Conservation (phyloP, 2,329 filamentous ascomycete genomes). For the Alternaria incomplexa region DNA sequence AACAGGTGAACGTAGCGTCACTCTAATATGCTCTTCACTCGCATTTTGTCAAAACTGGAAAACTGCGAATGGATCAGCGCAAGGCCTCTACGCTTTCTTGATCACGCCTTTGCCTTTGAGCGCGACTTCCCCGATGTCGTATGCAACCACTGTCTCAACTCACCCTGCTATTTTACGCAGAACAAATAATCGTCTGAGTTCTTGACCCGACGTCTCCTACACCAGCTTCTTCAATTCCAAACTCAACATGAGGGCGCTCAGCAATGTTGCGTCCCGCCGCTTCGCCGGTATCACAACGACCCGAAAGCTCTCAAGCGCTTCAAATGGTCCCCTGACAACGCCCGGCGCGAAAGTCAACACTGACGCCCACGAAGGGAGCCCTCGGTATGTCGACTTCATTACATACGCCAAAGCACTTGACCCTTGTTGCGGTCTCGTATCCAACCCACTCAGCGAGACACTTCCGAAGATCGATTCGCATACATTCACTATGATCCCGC, state of each 20-base stretch:
- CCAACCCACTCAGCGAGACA: neutral
- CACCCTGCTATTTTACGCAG: no score
- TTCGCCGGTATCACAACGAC: neutral
- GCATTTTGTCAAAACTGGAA: neutral
- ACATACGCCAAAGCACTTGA: neutral
- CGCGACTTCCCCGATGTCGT: neutral
- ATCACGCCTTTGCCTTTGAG: no score
- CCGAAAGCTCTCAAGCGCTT: neutral
- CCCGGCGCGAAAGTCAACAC: neutral
- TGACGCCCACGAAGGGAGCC: neutral
- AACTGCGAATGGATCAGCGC: neutral
- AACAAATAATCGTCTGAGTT: no score
- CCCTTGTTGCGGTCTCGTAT: no score
- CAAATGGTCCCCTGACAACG: no score
- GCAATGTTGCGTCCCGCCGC: neutral
- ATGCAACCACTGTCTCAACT: no score
- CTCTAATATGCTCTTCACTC: neutral
- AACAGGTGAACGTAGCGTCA: no score
- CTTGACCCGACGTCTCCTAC: neutral
- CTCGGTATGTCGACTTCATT: neutral
- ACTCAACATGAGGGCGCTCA: neutral
- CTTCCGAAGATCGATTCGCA: no score
- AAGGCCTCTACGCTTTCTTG: neutral
- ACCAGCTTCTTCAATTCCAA: neutral
- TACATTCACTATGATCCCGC: neutral